Evolutionary conservation across 495 filamentous ascomycete genomes (phyloP), one percentile per base, ranked within the genome.

Genomic region (Penicillium desertorum): DNA sequence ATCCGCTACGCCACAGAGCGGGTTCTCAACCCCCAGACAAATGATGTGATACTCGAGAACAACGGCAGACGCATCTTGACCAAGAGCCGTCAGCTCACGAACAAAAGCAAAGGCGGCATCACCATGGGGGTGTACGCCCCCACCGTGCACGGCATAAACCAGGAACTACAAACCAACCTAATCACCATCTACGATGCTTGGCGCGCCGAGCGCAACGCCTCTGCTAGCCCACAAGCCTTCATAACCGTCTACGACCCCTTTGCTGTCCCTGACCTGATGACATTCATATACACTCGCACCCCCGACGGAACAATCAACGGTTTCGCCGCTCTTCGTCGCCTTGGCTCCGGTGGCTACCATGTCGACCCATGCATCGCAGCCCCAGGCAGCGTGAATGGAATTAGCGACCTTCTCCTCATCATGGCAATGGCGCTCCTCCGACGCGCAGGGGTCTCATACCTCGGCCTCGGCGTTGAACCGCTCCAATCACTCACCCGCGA

Each of bases 231-330:
- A 0, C 75, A 76, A 34, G 70, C 74, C 3, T 79, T 72, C 45
- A 76, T 77, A 51, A 79, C 76, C 1, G 68, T 72, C 2, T 79
- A 77, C 55, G 65, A 77, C 37, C 76, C 71, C 1, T 78, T 79
- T 46, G 63, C 68, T n/a, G 54, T 75, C 3, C 68, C 76, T 1
- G 49, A 59, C 5, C 63, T 77, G 0, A 78, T 79, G 74, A 74
- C 67, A 3, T 79, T 75, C 63, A 63, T 79, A 17, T 78, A 79
- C 53, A 69, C 68, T 2, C 66, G 69, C 19, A 64, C 60, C 2
- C 51, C 69, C 2, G 62, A 71, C 32, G 67, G 65, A n/a, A 39
- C 22, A 0, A 62, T 71, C 11, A 71, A 71, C 42, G 75, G 75
- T 0, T 76, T 79, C 42, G 75, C 75, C 0, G 76, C 70, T 0